A percentile compares a stretch with the other conserved stretches of the same genome.
phyloP scores from a whole-genome alignment of 306 rosid species.

The Cicer bijugum region DNA sequence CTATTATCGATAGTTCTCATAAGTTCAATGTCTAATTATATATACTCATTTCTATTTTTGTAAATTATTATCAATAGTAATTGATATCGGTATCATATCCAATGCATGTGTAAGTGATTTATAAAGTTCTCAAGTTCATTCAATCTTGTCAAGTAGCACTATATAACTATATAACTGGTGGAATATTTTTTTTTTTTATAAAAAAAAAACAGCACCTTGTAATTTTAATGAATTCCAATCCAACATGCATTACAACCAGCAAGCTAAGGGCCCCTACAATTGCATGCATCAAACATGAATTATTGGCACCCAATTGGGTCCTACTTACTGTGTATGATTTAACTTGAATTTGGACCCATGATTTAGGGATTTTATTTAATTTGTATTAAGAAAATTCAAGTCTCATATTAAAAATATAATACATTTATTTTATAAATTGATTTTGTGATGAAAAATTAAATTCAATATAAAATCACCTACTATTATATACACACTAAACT shows the following conservation, averaged over 20 bases:
- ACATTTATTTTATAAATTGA: too few species aligned
- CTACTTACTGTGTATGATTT: too few species aligned
- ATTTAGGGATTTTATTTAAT: neutral
- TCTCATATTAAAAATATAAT: too few species aligned
- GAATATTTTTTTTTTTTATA: constrained; percentile 1
- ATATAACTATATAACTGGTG: constrained; percentile 28
- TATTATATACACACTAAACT: too few species aligned
- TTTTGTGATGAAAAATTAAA: too few species aligned
- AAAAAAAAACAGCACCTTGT: constrained; percentile 38
- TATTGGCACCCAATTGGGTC: constrained; percentile 34
- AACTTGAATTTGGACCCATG: neutral
- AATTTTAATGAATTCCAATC: constrained; percentile 41
- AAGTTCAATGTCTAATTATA: too few species aligned
- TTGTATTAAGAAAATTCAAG: neutral
- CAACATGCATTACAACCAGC: constrained; percentile 44
- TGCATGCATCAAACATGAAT: constrained; percentile 45
- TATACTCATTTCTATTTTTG: too few species aligned
- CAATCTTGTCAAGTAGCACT: constrained; percentile 48
- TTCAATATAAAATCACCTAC: too few species aligned
- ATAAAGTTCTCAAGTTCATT: constrained; percentile 38
- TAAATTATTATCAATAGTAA: too few species aligned
- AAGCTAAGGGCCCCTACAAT: constrained; percentile 30
- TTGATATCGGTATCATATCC: too few species aligned
- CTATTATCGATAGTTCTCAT: too few species aligned
- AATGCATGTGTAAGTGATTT: neutral